Percentiles rank a stretch among this genome's conserved stretches.
Conservation (phyloP, 1,139 yeast genomes). For the Hemisphaericaspora lyxosophila region DNA sequence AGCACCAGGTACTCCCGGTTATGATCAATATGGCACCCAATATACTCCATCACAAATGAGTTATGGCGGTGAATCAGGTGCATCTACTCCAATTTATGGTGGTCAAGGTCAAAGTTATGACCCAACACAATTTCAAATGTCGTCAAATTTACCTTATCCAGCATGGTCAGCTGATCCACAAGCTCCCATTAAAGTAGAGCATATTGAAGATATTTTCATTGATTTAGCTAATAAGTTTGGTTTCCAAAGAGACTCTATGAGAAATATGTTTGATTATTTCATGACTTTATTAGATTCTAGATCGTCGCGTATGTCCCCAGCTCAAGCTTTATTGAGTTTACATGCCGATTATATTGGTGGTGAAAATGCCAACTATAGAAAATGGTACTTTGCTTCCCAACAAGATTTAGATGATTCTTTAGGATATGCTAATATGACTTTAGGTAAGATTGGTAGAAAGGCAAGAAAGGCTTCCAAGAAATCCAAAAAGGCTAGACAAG, state of each 20-base stretch:
- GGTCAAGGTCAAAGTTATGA: conserved; percentile 60
- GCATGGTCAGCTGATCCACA: conserved; percentile 95
- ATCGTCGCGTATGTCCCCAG: conserved; percentile 95
- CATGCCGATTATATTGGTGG: conserved; percentile 88
- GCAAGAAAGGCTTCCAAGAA: conserved; percentile 55
- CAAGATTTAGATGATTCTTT: conserved; percentile 41
- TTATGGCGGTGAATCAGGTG: conserved; percentile 79
- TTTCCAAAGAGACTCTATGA: conserved; percentile 95
- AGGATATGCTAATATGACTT: conserved; percentile 59
- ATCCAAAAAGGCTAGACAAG: conserved; percentile 63
- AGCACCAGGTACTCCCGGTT: conserved; percentile 65
- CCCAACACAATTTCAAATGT: conserved; percentile 60
- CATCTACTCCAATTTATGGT: conserved; percentile 95
- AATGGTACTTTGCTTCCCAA: conserved; percentile 47
- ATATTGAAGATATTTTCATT: conserved; percentile 87
- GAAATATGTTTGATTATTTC: conserved; percentile 95
- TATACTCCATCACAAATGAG: conserved; percentile 83
- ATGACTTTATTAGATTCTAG: conserved; percentile 93
- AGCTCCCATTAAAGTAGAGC: conserved; percentile 76
- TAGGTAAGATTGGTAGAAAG: conserved; percentile 64
- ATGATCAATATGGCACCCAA: conserved; percentile 78
- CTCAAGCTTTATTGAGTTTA: conserved; percentile 85
- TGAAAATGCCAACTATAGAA: conserved; percentile 43
- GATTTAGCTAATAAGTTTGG: conserved; percentile 91
- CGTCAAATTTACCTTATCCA: conserved; percentile 78